Evolutionary conservation across 2,329 filamentous ascomycete genomes (phyloP), one percentile per base, ranked within the genome.

Genomic region (Colletotrichum musicola): DNA sequence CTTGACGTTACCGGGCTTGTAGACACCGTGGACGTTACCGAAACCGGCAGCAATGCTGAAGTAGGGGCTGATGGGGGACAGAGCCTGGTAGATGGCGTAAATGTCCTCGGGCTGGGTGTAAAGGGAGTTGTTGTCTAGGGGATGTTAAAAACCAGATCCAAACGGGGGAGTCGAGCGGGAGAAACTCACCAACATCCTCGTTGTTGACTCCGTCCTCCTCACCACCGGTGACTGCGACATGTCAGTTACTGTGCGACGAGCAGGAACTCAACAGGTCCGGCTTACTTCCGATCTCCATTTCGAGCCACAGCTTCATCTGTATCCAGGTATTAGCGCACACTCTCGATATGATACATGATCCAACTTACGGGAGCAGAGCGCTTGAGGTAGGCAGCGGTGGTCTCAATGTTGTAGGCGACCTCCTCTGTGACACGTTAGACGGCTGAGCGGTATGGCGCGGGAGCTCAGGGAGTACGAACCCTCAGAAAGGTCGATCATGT

Each of bases 161-260:
- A 4, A 35, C 13, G 27, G 4, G 54, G 27, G 16, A 4, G 30
- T 13, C n/a, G 27, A n/a, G 30, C 16, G 27, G 4, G 16, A 9
- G 22, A 16, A 22, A 57, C 61, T 3, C 47, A 65, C 62, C 64
- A 75, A 98, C 95, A 76, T 92, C 89, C 85, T 97, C 94, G 88
- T 98, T 98, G 92, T 98, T 97, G 82, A 98, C 95, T 84, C 95
- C 95, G 76, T 98, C 95, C 83, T 98, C 95, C 86, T 98, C 95
- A 84, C 95, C 94, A 86, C 95, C 95, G 71, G 96, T 98, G 84
- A 98, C 66, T 97, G 80, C 92, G 42, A 54, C 22, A 13, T 9
- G 16, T 61, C 25, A 61, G 46, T 42, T 35, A n/a, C 20, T 13
- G 14, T 3, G n/a, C n/a, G n/a, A 5, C 42, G 25, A 18, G 22